These are phyloP conservation scores for Ophiorrhiza pumila DNA, from an alignment of 257 asterid genomes.

Conservation along the genomic window DNA sequence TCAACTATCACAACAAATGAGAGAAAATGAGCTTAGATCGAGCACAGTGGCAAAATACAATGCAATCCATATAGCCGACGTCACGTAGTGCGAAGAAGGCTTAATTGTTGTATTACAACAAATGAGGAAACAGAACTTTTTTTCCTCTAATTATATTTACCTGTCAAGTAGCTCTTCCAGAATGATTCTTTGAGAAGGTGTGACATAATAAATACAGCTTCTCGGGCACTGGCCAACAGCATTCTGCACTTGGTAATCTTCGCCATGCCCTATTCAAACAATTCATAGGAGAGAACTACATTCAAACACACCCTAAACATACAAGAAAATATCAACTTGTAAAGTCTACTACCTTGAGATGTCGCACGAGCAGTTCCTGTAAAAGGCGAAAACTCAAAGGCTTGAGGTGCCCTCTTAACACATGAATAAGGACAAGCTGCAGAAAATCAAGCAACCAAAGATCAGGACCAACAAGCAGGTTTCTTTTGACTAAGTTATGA, in stretches of 20 bases:
- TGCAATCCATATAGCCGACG: too few relatives aligned
- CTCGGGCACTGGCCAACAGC: slow-evolving; percentile 91
- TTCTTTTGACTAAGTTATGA: neutral
- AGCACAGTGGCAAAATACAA: too few relatives aligned
- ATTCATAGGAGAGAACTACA: neutral
- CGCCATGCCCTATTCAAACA: slow-evolving; percentile 47
- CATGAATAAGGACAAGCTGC: slow-evolving; percentile 93
- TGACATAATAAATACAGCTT: slow-evolving; percentile 79
- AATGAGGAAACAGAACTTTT: too few relatives aligned
- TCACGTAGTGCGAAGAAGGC: too few relatives aligned
- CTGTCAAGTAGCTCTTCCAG: slow-evolving; percentile 83
- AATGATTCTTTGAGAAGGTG: slow-evolving; percentile 82
- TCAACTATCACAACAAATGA: neutral
- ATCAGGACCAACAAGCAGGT: neutral
- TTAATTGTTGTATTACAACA: too few relatives aligned
- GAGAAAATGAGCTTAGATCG: too few relatives aligned
- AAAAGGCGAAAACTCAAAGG: slow-evolving; percentile 60
- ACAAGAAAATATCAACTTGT: neutral
- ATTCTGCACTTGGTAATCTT: slow-evolving; percentile 55
- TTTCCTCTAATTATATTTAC: slow-evolving; percentile 20
- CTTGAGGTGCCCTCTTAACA: slow-evolving; percentile 74
- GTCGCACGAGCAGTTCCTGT: slow-evolving; percentile 69
- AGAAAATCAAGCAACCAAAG: slow-evolving; percentile 9
- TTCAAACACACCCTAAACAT: neutral
- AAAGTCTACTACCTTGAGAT: slow-evolving; percentile 55